These are phyloP conservation scores for Linnemannia elongata DNA, from an alignment of 192 early-diverging fungal genomes.

Conservation along the genomic window DNA sequence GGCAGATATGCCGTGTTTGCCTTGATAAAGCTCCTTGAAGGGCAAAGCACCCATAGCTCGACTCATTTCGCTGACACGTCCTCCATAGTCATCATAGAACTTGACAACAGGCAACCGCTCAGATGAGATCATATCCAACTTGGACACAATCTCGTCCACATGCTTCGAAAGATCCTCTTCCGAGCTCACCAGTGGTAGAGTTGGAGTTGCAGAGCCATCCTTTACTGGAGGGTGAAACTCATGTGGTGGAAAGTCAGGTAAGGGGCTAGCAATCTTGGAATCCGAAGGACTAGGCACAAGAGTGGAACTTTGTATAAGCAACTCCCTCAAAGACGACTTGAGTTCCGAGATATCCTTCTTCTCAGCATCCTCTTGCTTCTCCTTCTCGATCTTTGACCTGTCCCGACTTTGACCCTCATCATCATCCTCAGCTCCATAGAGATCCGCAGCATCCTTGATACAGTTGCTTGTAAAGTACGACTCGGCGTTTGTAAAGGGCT, in stretches of 20 bases:
- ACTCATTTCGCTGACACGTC: slow-evolving; percentile 20
- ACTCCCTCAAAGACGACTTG: neutral
- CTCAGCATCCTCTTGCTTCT: slow-evolving; percentile 19
- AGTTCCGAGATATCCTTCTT: slow-evolving; percentile 13
- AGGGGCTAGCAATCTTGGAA: neutral
- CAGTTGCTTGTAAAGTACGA: slow-evolving; percentile 35
- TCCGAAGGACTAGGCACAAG: neutral
- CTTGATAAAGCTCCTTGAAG: slow-evolving; percentile 23
- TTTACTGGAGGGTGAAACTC: neutral
- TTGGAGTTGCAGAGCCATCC: neutral
- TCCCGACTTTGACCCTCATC: neutral
- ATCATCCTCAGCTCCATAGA: neutral
- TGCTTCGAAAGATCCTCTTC: neutral
- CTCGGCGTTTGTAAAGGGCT: slow-evolving; percentile 4
- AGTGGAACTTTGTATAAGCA: neutral
- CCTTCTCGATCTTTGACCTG: slow-evolving; percentile 8
- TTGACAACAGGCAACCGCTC: slow-evolving; percentile 35
- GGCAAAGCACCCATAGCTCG: neutral
- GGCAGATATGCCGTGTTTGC: slow-evolving; percentile 34
- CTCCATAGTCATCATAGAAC: slow-evolving; percentile 38
- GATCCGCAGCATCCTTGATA: slow-evolving; percentile 8
- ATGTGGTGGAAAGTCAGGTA: neutral
- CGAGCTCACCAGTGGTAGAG: neutral
- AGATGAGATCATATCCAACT: slow-evolving; percentile 19
- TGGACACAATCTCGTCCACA: slow-evolving; percentile 27